Evolutionary conservation across 2,329 filamentous ascomycete genomes (phyloP), one percentile per base, ranked within the genome.

Genomic region (Aquanectria penicillioides): DNA sequence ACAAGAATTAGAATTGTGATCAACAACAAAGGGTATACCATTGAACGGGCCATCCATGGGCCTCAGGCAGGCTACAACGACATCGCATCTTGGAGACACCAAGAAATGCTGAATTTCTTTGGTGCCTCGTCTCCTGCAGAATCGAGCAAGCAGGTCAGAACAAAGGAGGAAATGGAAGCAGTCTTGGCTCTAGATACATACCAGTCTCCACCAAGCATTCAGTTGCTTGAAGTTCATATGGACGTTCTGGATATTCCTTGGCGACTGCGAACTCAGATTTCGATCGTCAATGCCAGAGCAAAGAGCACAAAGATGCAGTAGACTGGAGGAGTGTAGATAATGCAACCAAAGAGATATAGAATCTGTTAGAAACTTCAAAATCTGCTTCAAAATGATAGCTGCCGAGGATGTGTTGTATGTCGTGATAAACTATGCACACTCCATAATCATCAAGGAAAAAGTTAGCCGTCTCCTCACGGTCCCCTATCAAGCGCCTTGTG

Each of bases 1-100:
- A 36, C 15, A 0, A 3, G 15, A 4, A 17, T 4, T 6, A 58
- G 57, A 5, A 51, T 60, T 7, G 36, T 61, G 11, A 52, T 61
- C 8, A 61, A 61, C 25, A 61, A 61, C 41, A 57, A 53, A 5
- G 57, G 57, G 2, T 61, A 57, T 13, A 57, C 57, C 2, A 61
- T 61, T 2, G 52, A 61, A 26, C 23, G 57, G 2, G 57, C 47
- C 4, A 61, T 61, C 12, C 57, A 61, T 7, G 57, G 57, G 6
- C 40, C 52, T 2, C 22, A 53, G 5, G 52, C 46, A 17, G 38
- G 38, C 5, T 61, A 61, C 34, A 61, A 61, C 6, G 47, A 61
- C 25, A 61, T 61, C 9, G 12, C 57, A 22, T 23, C 47, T 2
- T 61, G 57, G 57, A 41, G 47, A 6, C 57, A 61, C 3, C 57